Evolutionary conservation across 2,329 filamentous ascomycete species (phyloP), one percentile per base, ranked within the genome.

Genomic region (Rutstroemia sp.): DNA sequence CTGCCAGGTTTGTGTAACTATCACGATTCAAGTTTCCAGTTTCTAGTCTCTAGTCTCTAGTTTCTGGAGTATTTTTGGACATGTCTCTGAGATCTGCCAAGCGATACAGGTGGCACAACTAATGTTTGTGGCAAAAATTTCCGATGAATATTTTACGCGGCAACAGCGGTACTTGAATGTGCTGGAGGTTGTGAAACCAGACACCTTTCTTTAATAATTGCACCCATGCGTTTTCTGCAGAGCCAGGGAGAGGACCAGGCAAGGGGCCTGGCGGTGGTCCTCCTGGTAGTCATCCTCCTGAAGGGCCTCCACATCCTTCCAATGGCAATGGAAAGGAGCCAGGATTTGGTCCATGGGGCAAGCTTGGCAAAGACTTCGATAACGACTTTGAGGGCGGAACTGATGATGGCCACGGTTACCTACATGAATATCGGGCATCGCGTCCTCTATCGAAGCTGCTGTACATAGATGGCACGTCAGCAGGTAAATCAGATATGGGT

Each of bases 401-500:
- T 17, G 19, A 50, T 48, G 30, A 34, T 23, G 30, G 19, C n/a
- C 41, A 51, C 25, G 86, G 86, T 7, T 87, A 83, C 63, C 72
- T 89, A 1, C 86, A 89, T 63, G 84, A 79, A 0, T 90, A 89
- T 65, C 75, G 75, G 6, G 78, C 84, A 3, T 77, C 72, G 1
- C 76, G 79, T 14, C 72, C 78, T 4, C 71, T 89, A 1, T 76
- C 77, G 10, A 54, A 54, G n/a, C 72, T 89, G 3, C 71, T 90
- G 3, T 88, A 89, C 64, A 67, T 89, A 16, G 87, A 90, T 65
- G 87, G 87, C 4, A 83, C 85, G 74, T 79, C 80, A 2, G 87
- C 84, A 0, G 86, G 76, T 1, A 89, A 89, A 62, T 81, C 80
- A 0, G 50, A 65, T 1, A 81, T 83, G 65, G 87, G 86, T 3